Evolutionary conservation across 2,329 filamentous ascomycete species (phyloP).

Genomic region (Hymenoscyphus fraxineus): DNA sequence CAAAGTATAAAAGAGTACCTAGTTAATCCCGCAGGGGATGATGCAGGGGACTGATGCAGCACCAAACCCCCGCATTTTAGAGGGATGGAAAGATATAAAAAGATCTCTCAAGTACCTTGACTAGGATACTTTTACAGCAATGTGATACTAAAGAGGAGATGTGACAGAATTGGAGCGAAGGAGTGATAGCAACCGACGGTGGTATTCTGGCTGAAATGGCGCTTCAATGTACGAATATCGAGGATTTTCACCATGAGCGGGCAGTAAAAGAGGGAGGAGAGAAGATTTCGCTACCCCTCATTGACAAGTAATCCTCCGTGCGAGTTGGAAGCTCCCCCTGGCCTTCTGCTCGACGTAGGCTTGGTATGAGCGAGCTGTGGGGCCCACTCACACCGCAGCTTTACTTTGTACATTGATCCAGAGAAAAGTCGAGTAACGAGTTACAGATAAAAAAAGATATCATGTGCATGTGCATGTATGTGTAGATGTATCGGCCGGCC

Average conservation of each 20-base stretch:
- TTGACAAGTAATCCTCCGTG: not conserved
- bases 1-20: not conserved
- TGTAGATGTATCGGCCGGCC: not conserved
- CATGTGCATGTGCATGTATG: not conserved
- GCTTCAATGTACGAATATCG: not conserved
- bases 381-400: not conserved
- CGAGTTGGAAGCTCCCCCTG: not conserved
- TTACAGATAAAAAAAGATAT: not conserved
- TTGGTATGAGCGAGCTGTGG: not conserved
- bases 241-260: not conserved
- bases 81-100: not conserved
- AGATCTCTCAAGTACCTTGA: not conserved
- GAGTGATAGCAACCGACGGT: not conserved
- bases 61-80: slow-evolving; percentile 3
- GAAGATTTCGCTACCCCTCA: not conserved
- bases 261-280: not conserved
- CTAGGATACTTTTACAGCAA: not conserved
- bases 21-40: not conserved
- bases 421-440: too few relatives aligned
- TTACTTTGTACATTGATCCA: not conserved
- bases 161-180: not conserved
- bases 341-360: not conserved
- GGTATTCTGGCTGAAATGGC: not conserved
- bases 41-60: not conserved
- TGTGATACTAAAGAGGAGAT: not conserved